These are phyloP conservation scores for Ambrosia hybrid DNA, from an alignment of 140 eudicot species.

Conservation along the genomic window DNA sequence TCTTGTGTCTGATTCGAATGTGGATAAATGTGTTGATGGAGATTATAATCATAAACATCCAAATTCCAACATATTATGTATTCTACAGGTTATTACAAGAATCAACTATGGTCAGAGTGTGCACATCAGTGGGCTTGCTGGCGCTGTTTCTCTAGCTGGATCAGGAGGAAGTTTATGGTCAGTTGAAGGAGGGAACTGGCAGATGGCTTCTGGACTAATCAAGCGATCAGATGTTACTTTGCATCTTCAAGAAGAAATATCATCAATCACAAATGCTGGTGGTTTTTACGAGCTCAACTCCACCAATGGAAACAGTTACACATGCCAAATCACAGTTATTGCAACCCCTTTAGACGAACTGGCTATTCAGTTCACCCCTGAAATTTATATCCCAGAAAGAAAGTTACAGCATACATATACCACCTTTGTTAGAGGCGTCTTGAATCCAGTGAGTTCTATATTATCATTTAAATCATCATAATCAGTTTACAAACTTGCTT, in stretches of 20 bases:
- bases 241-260: constrained; percentile 84
- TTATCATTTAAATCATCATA: constrained; percentile 9
- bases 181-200: constrained; percentile 92
- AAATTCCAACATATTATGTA: not conserved
- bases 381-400: constrained; percentile 67
- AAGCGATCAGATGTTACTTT: constrained; percentile 70
- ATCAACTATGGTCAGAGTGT: constrained; percentile 94
- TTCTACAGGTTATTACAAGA: constrained; percentile 82
- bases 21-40: no score
- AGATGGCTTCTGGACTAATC: constrained; percentile 92
- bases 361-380: constrained; percentile 54
- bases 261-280: constrained; percentile 54
- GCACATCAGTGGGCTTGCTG: constrained; percentile 90
- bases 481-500: constrained; percentile 17
- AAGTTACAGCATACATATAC: constrained; percentile 87
- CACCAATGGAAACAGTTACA: constrained; percentile 72
- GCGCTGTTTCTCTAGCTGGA: constrained; percentile 95
- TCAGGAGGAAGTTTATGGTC: constrained; percentile 88
- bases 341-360: constrained; percentile 93
- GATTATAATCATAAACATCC: no score
- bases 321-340: constrained; percentile 70
- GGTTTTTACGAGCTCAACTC: constrained; percentile 67
- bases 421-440: constrained; percentile 81
- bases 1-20: no score
- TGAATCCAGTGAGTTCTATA: constrained; percentile 67